phyloP scores from a whole-genome alignment of 306 rosid species.

The Potentilla sterilis region DNA sequence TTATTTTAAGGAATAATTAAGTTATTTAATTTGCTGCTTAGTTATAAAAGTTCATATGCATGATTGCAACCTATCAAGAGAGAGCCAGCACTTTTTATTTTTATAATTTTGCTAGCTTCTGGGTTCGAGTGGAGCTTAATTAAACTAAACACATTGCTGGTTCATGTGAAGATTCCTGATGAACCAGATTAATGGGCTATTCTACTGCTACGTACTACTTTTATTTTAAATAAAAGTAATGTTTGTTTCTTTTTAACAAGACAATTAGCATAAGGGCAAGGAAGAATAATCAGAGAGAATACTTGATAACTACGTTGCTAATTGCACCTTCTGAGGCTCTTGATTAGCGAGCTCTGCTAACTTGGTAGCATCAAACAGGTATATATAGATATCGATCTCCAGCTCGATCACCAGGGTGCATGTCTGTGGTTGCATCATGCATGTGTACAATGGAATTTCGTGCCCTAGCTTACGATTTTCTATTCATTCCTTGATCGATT shows the following conservation, averaged over 20 bases:
- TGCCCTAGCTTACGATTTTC: not conserved
- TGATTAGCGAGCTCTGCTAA: not conserved
- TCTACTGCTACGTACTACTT: not conserved
- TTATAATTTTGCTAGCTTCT: not conserved
- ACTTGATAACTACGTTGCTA: conserved; percentile 2
- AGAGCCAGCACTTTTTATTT: not conserved
- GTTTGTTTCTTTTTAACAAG: not conserved
- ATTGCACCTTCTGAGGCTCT: conserved; percentile 10
- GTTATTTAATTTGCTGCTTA: not conserved
- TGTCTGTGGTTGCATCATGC: not conserved
- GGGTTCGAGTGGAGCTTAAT: not conserved
- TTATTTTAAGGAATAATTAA: not conserved
- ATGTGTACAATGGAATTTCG: not conserved
- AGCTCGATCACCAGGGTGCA: not conserved
- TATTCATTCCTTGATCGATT: not conserved
- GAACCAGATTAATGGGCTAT: not conserved
- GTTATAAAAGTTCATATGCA: not conserved
- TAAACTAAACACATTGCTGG: not conserved
- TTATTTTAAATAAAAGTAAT: not conserved
- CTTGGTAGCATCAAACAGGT: conserved; percentile 4
- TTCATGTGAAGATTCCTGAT: not conserved
- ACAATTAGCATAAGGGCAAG: conserved; percentile 5
- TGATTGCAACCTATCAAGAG: not conserved
- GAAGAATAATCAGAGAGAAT: conserved; percentile 7
- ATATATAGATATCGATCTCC: not conserved